phyloP scores from a whole-genome alignment of 345 rosid genomes.

The Eucalyptus caleyi region DNA sequence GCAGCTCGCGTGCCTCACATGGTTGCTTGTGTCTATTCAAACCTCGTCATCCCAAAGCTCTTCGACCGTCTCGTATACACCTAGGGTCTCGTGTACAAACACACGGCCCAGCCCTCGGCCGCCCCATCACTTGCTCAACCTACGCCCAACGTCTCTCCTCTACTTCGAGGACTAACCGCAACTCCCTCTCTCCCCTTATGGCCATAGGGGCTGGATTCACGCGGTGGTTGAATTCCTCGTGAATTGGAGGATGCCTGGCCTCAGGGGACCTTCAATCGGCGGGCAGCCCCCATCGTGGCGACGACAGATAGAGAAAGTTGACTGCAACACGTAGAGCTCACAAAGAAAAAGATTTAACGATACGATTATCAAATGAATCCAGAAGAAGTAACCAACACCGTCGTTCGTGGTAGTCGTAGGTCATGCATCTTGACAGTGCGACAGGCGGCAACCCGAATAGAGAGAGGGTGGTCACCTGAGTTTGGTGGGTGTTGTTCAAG shows the following conservation, averaged over 20 bases:
- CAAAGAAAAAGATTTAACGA: neutral
- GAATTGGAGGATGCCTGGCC: neutral
- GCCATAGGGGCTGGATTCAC: neutral
- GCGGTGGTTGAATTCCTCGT: neutral
- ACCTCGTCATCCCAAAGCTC: conserved; percentile 54
- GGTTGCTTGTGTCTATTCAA: neutral
- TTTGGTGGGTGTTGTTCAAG: neutral
- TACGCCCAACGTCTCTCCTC: neutral
- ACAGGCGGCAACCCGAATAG: neutral
- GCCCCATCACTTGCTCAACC: neutral
- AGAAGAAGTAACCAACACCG: neutral
- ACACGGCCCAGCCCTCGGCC: neutral
- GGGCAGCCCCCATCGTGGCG: neutral
- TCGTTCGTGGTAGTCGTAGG: neutral
- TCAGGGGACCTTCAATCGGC: neutral
- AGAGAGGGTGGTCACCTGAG: neutral
- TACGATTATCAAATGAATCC: neutral
- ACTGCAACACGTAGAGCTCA: no score
- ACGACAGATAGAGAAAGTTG: neutral
- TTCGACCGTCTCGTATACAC: conserved; percentile 46
- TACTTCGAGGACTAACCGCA: neutral
- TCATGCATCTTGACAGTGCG: neutral
- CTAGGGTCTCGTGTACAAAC: conserved; percentile 32
- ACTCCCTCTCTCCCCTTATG: neutral
- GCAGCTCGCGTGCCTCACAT: neutral